Conservation (phyloP, 139 green algal species). For the Chlamydomonas sp. region DNA sequence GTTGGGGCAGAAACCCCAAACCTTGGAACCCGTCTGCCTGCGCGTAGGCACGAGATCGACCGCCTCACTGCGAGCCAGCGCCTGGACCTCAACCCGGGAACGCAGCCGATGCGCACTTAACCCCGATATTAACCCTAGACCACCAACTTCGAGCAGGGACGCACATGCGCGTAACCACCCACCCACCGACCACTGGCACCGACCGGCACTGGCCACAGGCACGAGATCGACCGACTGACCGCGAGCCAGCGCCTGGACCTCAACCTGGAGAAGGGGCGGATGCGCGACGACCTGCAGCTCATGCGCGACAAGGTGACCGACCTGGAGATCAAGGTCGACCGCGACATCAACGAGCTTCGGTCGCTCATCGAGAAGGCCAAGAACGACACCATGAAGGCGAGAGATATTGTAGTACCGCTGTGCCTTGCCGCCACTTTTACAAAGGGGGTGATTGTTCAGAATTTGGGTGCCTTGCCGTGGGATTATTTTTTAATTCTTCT, state of each 20-base stretch:
- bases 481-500: no score
- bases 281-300: constrained; percentile 79
- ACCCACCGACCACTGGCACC: neutral
- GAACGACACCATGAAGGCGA: constrained; percentile 61
- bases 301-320: constrained; percentile 79
- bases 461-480: no score
- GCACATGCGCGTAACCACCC: neutral
- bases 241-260: constrained; percentile 85
- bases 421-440: no score
- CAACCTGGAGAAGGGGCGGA: constrained; percentile 91
- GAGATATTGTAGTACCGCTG: no score
- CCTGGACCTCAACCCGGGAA: constrained; percentile 88
- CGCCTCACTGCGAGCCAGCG: constrained; percentile 86
- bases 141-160: no score
- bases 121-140: no score
- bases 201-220: no score
- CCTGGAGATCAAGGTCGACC: constrained; percentile 72
- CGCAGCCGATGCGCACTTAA: no score
- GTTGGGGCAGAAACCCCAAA: no score
- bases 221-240: constrained; percentile 92
- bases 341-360: constrained; percentile 75
- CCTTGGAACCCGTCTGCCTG: no score
- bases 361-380: constrained; percentile 80
- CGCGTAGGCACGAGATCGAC: constrained; percentile 93
- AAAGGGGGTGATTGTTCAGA: no score